Base-by-base conservation (phyloP, 2,329 filamentous ascomycete genomes). In the Ceratocystiopsis sp. region DNA sequence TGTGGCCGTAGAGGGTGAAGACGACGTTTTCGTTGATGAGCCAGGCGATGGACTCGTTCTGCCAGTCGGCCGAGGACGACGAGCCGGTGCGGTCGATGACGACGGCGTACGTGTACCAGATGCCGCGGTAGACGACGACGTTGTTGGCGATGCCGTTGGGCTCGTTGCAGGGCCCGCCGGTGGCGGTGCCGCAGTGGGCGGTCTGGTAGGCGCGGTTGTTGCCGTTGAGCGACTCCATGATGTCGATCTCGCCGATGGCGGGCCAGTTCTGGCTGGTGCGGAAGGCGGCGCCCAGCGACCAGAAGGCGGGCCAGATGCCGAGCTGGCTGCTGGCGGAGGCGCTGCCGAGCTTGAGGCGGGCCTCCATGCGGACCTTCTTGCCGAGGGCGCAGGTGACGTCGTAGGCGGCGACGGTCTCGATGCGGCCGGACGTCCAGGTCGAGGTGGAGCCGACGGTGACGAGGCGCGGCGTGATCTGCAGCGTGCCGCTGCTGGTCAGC, bases 41-140 rank as follows among this genome's bases (percentile, higher is more conserved):
- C 68, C 69, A 75, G 10, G 61, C 61, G 13, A 75, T 66, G n/a
- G 58, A 60, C 61, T 75, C 67, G 1, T 56, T 56, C 29, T 50
- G 54, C 61, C 64, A 73, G 54, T 64, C 59, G 54, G 43, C 46
- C 14, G 43, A 53, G 41, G 58, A 19, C 40, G n/a, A 37, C 4
- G 40, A 39, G 11, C 35, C 60, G 12, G 61, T 63, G 33, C 68
- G 65, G 50, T 75, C 66, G 46, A 72, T 61, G 46, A 65, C 59
- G 38, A 74, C 58, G 1, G 64, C 58, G 61, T 68, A 72, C 4
- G 59, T 63, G 50, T 73, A 68, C 49, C 57, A 67, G 15, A 47
- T 48, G 25, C 55, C 58, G 18, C 54, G 51, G 5, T 46, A 42
- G 13, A 60, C 45, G 36, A 41, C 16, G 9, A 47, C 43, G 16